These are phyloP conservation scores for Nepenthes alata DNA, from an alignment of 179 eudicot species.

Conservation along the genomic window DNA sequence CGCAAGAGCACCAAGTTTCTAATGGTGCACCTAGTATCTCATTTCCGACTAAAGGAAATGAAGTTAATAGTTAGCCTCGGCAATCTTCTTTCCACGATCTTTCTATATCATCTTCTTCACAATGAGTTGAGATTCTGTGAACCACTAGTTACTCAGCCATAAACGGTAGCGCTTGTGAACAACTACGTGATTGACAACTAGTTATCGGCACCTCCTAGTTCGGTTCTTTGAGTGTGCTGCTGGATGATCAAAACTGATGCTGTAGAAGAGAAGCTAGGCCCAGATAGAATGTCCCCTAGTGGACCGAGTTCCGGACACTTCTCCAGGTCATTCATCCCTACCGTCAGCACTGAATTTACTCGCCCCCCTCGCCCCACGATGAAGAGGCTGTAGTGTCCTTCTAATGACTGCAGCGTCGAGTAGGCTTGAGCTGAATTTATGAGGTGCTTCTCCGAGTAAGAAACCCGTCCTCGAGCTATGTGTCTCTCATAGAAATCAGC, in stretches of 20 bases:
- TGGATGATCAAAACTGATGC: constrained; percentile 77
- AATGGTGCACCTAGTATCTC: too few relatives aligned
- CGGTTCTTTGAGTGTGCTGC: constrained; percentile 54
- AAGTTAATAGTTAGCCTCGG: too few relatives aligned
- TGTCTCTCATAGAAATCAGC: constrained; percentile 73
- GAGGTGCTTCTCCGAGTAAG: constrained; percentile 75
- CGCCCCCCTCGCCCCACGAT: constrained; percentile 83
- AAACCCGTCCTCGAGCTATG: constrained; percentile 68
- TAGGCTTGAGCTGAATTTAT: constrained; percentile 72
- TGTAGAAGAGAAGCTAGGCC: constrained; percentile 56
- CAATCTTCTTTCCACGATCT: too few relatives aligned
- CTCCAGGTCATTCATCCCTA: constrained; percentile 95
- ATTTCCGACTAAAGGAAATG: too few relatives aligned
- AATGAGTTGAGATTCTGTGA: too few relatives aligned
- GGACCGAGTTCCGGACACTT: constrained; percentile 95
- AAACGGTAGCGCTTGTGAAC: too few relatives aligned
- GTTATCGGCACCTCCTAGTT: neutral
- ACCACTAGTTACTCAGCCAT: too few relatives aligned
- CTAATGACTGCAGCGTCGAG: constrained; percentile 52
- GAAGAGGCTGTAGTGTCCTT: constrained; percentile 66
- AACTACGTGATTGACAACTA: neutral
- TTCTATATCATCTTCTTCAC: too few relatives aligned
- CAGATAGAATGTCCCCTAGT: constrained; percentile 69
- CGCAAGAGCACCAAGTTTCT: too few relatives aligned
- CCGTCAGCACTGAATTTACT: constrained; percentile 63